Conservation (phyloP, 441 rosid genomes). For the Euphorbia schlechtendalii region DNA sequence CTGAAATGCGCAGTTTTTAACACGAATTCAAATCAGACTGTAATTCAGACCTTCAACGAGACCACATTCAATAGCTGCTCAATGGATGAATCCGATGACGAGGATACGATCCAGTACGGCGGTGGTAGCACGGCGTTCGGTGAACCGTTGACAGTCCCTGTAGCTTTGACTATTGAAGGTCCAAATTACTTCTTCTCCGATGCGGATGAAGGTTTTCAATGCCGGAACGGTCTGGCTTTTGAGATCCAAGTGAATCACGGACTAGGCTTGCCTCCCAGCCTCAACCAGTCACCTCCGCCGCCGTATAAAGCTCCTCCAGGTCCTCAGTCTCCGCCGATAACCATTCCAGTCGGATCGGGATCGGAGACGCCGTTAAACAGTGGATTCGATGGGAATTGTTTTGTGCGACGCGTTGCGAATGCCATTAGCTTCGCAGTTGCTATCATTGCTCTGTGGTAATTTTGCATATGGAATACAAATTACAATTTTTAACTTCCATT, state of each 20-base stretch:
- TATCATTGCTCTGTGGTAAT: not conserved
- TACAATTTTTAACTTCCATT: not conserved
- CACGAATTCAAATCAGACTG: slow-evolving; percentile 48
- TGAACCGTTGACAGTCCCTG: slow-evolving; percentile 28
- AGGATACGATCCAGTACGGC: slow-evolving; percentile 36
- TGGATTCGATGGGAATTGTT: slow-evolving; percentile 13
- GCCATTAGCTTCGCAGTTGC: slow-evolving; percentile 16
- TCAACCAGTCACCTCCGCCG: slow-evolving; percentile 64
- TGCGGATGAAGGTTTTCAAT: slow-evolving; percentile 46
- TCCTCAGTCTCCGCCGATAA: slow-evolving; percentile 32
- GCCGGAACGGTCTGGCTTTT: slow-evolving; percentile 50
- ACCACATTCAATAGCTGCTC: slow-evolving; percentile 42
- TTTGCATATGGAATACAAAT: not conserved
- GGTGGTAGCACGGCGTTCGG: slow-evolving; percentile 35
- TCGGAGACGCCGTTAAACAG: slow-evolving; percentile 18
- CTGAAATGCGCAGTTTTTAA: slow-evolving; percentile 35
- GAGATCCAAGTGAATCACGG: slow-evolving; percentile 46
- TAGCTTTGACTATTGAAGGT: slow-evolving; percentile 44
- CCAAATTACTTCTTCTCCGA: slow-evolving; percentile 51
- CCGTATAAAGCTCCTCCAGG: slow-evolving; percentile 42
- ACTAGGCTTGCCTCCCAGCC: slow-evolving; percentile 56
- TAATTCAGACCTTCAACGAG: slow-evolving; percentile 51
- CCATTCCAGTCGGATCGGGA: slow-evolving; percentile 22
- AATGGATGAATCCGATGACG: slow-evolving; percentile 31
- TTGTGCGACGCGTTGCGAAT: slow-evolving; percentile 7